Evolutionary conservation across 2,329 filamentous ascomycete genomes (phyloP), one percentile per base, ranked within the genome.

Genomic region (Sporothrix schenckii): DNA sequence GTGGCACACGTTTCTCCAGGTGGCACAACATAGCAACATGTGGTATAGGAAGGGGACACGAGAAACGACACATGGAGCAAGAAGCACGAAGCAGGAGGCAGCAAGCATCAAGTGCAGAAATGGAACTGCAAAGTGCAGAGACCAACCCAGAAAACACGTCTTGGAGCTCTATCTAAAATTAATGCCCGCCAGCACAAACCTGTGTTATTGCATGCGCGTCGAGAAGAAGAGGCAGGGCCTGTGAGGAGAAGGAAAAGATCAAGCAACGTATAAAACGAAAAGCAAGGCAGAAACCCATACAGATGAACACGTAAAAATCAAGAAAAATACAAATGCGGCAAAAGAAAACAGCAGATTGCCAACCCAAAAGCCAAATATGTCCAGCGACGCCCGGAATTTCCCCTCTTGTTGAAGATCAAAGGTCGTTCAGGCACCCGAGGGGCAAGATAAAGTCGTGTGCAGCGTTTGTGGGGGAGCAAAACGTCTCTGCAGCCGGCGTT

Each of bases 341-440:
- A 19, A 68, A 3, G 41, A 68, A 47, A 34, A 47, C n/a, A 30
- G 14, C 41, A 44, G 41, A 44, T 24, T 47, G 66, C 52, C 66
- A 68, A 68, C n/a, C 65, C 49, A 68, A 30, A 67, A 30, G 9
- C 63, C 44, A 65, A 44, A 9, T 30, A 24, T 67, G 39, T 19
- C 66, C 21, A 49, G 27, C 30, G 39, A 39, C 39, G 50, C 14
- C 52, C 52, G n/a, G n/a, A 49, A 19, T 1, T n/a, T 47, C 61
- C 39, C 69, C 24, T 66, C 53, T 54, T 70, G 69, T 67, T 70
- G 61, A 70, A 66, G 54, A 47, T 39, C 66, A 58, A 47, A 68
- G 52, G 52, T 47, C 11, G 24, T 27, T 14, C 11, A 24, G 19
- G 27, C 16, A 21, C 39, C 27, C 21, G 27, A 10, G 27, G 53